Conservation (phyloP, 2,329 filamentous ascomycete species). For the Colletotrichum endophyticum region DNA sequence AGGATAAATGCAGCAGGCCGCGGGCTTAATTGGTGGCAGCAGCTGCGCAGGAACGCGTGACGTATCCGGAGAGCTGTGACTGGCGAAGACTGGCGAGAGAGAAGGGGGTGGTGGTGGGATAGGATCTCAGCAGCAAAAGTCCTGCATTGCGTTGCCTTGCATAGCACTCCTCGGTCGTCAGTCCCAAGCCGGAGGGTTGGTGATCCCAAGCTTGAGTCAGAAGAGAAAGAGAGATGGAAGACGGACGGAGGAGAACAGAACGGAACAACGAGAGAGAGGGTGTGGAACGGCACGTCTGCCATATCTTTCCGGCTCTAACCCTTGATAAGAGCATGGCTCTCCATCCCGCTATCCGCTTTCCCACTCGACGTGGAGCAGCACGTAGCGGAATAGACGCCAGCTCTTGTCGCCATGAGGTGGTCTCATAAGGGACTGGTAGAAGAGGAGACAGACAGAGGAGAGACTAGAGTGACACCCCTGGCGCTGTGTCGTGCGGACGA, state of each 20-base stretch:
- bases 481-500: neutral
- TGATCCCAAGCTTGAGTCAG: neutral
- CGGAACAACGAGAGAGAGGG: conserved; percentile 1
- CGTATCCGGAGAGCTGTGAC: conserved; percentile 11
- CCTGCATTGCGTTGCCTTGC: conserved; percentile 9
- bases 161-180: neutral
- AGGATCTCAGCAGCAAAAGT: neutral
- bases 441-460: neutral
- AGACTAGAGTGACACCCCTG: neutral
- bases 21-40: conserved; percentile 9
- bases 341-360: neutral
- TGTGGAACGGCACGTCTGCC: conserved; percentile 8
- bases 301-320: conserved; percentile 7
- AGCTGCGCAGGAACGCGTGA: conserved; percentile 14
- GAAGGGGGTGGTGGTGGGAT: neutral
- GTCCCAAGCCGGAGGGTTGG: neutral
- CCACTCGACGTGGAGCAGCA: conserved; percentile 12
- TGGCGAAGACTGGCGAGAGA: conserved; percentile 4
- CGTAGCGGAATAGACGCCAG: neutral
- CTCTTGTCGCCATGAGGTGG: neutral
- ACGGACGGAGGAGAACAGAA: neutral
- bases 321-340: conserved; percentile 6
- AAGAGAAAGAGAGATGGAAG: neutral
- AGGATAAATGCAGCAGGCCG: conserved; percentile 11
- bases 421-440: neutral